Evolutionary conservation across 2,329 filamentous ascomycete genomes (phyloP).

Genomic region (Colletotrichum simmondsii): DNA sequence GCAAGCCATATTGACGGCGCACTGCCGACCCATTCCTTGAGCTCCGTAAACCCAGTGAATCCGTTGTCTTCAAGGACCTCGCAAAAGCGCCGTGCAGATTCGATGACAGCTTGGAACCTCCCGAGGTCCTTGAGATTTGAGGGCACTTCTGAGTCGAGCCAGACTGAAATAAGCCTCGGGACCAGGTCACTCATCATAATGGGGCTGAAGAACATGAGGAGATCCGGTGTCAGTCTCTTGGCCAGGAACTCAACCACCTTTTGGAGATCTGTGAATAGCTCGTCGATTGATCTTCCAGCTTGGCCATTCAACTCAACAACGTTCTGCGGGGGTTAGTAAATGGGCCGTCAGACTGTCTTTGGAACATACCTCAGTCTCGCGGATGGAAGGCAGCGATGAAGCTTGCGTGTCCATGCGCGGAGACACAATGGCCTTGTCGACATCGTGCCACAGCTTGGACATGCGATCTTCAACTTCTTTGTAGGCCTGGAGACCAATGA

Average conservation of each 20-base stretch:
- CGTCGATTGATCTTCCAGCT: conserved; percentile 57
- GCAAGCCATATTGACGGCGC: conserved; percentile 87
- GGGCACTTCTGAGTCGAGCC: conserved; percentile 83
- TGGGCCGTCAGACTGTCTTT: neutral
- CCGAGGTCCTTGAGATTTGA: conserved; percentile 76
- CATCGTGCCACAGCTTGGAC: conserved; percentile 68
- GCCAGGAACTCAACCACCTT: conserved; percentile 63
- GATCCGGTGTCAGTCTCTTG: conserved; percentile 61
- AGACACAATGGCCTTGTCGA: conserved; percentile 70
- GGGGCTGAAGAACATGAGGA: conserved; percentile 71
- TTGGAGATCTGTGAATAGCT: conserved; percentile 65
- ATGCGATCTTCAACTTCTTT: conserved; percentile 71
- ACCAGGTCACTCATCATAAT: conserved; percentile 78
- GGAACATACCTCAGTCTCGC: conserved; percentile 35
- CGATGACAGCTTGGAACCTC: conserved; percentile 77
- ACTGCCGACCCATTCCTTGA: conserved; percentile 84
- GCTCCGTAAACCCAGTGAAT: conserved; percentile 70
- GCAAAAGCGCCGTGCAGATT: conserved; percentile 73
- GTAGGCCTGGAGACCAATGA: conserved; percentile 67
- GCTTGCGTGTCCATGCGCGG: conserved; percentile 64
- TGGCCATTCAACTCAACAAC: conserved; percentile 55
- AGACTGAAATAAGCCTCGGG: conserved; percentile 74
- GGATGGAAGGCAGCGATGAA: conserved; percentile 50
- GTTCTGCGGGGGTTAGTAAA: conserved; percentile 47
- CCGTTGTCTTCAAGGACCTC: conserved; percentile 68